Percentiles rank a stretch among this genome's conserved stretches.
Conservation (phyloP, 495 filamentous ascomycete genomes). For the Wilcoxina mikolae region DNA sequence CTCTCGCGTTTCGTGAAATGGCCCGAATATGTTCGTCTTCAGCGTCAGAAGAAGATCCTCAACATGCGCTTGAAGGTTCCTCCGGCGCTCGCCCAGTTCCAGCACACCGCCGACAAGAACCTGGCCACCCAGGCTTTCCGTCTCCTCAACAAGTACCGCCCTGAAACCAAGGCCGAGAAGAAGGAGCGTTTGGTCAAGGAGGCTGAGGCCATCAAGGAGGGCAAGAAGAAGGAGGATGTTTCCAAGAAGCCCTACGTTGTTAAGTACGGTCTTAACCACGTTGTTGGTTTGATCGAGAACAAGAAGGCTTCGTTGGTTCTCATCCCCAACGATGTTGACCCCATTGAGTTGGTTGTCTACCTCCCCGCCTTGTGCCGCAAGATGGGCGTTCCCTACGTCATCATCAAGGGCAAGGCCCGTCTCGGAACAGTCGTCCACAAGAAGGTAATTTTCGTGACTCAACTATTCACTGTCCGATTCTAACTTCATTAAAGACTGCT, state of each 20-base stretch:
- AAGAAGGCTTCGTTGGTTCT: constrained; percentile 98
- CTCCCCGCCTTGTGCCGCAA: constrained; percentile 97
- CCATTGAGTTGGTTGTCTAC: constrained; percentile 99
- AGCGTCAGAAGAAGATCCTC: constrained; percentile 99
- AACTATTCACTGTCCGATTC: constrained; percentile 4
- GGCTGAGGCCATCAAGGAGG: constrained; percentile 88
- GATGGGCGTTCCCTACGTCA: constrained; percentile 99
- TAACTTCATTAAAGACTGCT: constrained; percentile 54
- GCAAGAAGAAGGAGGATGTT: constrained; percentile 99
- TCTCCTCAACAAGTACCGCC: constrained; percentile 98
- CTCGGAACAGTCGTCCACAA: constrained; percentile 99
- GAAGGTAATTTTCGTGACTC: constrained; percentile 60
- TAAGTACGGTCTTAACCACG: constrained; percentile 99
- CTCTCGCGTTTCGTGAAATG: constrained; percentile 98
- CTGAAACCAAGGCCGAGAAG: constrained; percentile 98
- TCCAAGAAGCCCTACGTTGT: constrained; percentile 98
- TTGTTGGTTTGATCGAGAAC: constrained; percentile 98
- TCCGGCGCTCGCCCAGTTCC: constrained; percentile 94
- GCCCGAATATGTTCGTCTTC: constrained; percentile 96
- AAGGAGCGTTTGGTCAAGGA: constrained; percentile 98
- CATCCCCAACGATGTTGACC: constrained; percentile 98
- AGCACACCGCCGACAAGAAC: constrained; percentile 94
- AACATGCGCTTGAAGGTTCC: constrained; percentile 97
- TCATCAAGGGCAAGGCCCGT: constrained; percentile 98
- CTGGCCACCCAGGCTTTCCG: constrained; percentile 93